phyloP scores from a whole-genome alignment of 2,329 filamentous ascomycete species.

The Xylaria arbuscula region DNA sequence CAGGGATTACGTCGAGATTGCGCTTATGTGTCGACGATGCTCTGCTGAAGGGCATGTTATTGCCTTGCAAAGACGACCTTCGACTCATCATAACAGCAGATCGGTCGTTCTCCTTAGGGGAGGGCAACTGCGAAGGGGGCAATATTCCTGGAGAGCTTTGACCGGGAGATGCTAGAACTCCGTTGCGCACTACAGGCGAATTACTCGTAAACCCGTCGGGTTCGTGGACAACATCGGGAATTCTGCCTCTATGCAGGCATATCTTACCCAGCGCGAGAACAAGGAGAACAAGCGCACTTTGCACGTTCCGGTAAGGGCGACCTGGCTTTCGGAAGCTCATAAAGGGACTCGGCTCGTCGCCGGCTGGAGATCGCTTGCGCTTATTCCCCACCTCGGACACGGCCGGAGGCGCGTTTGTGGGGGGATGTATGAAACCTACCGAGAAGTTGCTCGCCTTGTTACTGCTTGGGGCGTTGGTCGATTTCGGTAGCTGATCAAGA shows the following conservation, averaged over 20 bases:
- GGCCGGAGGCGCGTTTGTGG: slow-evolving; percentile 42
- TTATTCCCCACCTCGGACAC: slow-evolving; percentile 55
- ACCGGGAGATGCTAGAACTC: slow-evolving; percentile 62
- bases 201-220: slow-evolving; percentile 52
- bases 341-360: slow-evolving; percentile 46
- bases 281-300: slow-evolving; percentile 83
- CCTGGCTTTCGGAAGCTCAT: slow-evolving; percentile 56
- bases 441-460: slow-evolving; percentile 24
- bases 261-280: slow-evolving; percentile 90
- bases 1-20: slow-evolving; percentile 88
- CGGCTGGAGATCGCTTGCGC: slow-evolving; percentile 65
- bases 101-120: slow-evolving; percentile 64
- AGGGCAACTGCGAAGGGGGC: slow-evolving; percentile 62
- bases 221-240: slow-evolving; percentile 70
- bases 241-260: slow-evolving; percentile 66
- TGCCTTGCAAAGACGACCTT: slow-evolving; percentile 63
- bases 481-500: slow-evolving; percentile 58
- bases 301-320: slow-evolving; percentile 73
- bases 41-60: slow-evolving; percentile 45
- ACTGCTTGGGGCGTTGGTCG: slow-evolving; percentile 39
- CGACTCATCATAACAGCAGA: slow-evolving; percentile 58
- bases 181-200: slow-evolving; percentile 61
- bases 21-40: slow-evolving; percentile 52
- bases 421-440: slow-evolving; percentile 49
- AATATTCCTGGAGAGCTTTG: slow-evolving; percentile 64